These are phyloP conservation scores for Solanum sitiens DNA, from an alignment of 257 asterid species.

Conservation along the genomic window DNA sequence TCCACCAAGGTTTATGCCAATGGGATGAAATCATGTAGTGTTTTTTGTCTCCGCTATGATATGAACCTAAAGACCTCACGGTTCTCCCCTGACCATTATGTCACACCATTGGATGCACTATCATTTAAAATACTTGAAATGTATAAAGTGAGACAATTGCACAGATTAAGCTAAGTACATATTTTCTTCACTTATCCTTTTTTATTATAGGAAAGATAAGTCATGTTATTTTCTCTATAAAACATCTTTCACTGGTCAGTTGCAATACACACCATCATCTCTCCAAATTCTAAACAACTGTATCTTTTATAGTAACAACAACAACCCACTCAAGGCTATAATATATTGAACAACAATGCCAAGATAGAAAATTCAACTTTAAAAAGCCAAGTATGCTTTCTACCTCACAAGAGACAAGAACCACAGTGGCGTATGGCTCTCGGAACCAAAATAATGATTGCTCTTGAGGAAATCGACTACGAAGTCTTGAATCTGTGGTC, in stretches of 20 bases:
- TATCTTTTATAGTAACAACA: not conserved
- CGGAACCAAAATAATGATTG: conserved; percentile 90
- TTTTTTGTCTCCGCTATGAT: not conserved
- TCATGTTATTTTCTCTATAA: not conserved
- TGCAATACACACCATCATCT: not conserved
- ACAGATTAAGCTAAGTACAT: not conserved
- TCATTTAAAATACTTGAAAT: not conserved
- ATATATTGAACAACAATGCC: not conserved
- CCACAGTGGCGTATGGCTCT: conserved; percentile 88
- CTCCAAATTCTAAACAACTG: not conserved
- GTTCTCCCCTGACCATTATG: not conserved
- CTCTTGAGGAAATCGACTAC: conserved; percentile 93
- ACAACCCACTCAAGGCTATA: not conserved
- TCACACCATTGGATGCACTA: not conserved
- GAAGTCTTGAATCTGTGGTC: conserved; percentile 96
- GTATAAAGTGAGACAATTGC: not conserved
- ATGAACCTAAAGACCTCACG: not conserved
- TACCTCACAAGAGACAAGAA: conserved; percentile 95
- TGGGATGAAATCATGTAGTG: not conserved
- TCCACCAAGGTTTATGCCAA: not conserved
- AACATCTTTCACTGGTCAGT: not conserved
- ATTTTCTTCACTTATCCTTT: not conserved
- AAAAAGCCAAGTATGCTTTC: not conserved
- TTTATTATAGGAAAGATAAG: not conserved
- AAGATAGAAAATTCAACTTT: not conserved